These are phyloP conservation scores for Yarrowia galli DNA, from an alignment of 1,139 yeast species.

Conservation along the genomic window DNA sequence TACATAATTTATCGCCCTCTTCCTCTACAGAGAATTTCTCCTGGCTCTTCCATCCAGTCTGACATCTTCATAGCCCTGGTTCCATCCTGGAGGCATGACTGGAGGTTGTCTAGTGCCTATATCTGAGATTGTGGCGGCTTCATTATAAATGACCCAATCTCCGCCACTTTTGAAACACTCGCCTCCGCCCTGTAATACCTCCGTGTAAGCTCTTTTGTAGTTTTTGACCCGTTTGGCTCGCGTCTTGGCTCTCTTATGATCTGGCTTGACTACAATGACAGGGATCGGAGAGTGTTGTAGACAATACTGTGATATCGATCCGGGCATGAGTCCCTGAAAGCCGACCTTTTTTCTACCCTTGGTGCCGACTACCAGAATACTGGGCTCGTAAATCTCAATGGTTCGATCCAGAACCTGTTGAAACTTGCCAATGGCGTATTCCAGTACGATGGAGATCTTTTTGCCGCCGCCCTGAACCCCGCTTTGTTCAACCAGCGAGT, in stretches of 20 bases:
- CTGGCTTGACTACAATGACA: slow-evolving; percentile 70
- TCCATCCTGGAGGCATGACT: slow-evolving; percentile 1
- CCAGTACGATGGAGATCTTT: slow-evolving; percentile 60
- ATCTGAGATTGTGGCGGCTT: not conserved
- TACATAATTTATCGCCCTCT: slow-evolving; percentile 12
- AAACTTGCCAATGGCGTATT: slow-evolving; percentile 68
- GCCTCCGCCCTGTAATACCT: slow-evolving; percentile 5
- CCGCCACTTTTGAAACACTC: slow-evolving; percentile 1
- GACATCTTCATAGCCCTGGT: slow-evolving; percentile 17
- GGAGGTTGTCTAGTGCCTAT: not conserved
- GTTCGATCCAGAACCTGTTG: slow-evolving; percentile 62
- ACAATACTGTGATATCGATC: slow-evolving; percentile 63
- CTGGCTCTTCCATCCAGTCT: not conserved
- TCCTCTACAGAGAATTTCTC: not conserved
- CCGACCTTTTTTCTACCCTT: slow-evolving; percentile 56
- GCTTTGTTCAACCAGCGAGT: slow-evolving; percentile 22
- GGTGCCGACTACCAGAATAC: slow-evolving; percentile 71
- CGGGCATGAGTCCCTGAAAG: slow-evolving; percentile 58
- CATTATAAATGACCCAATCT: slow-evolving; percentile 10
- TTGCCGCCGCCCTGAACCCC: slow-evolving; percentile 40
- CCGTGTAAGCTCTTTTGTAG: slow-evolving; percentile 46
- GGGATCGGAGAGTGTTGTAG: slow-evolving; percentile 73
- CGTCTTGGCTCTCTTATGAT: slow-evolving; percentile 53
- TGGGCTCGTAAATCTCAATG: slow-evolving; percentile 65
- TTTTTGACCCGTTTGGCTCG: slow-evolving; percentile 47